Base-by-base conservation (phyloP, 345 rosid genomes). In the Acer campestre region DNA sequence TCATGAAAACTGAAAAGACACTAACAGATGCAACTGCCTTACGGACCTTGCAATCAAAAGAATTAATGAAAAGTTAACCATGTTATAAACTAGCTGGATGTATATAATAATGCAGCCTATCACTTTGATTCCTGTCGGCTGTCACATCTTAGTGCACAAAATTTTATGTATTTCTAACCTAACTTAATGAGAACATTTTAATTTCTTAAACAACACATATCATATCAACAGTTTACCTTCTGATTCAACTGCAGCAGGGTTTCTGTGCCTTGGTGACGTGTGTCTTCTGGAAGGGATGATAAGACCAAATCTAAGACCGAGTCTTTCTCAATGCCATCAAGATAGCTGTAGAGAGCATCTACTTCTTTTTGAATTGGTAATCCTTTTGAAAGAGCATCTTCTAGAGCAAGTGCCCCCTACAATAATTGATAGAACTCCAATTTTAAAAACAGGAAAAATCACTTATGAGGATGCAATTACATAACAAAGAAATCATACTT, bases 201-300 rank as follows among this genome's bases (percentile, higher is more conserved):
- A 29, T 29, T 27, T 48, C 23, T 48, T 10, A 59, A 74, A 74
- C n/a, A 51, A 31, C 27, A 29, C 14, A 49, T 74, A 29, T 17
- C 27, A 56, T 1, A 7, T 55, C 55, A 78, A 25, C 48, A 73
- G 69, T 82, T 80, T 84, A 83, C 98, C 98, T 88, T 93, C 78
- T 93, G 91, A 74, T 89, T 97, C 81, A 97, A 80, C 80, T 89
- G 92, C 84, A 90, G 82, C 31, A 83, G 17, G 27, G 94, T 90
- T 80, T 93, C 93, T 23, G 96, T 88, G 53, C 99, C 98, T 82
- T 58, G 85, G 70, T 70, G 80, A 70, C 90, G 82, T 68, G 93
- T 87, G 87, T 94, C 99, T 80, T 94, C 94, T 0, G 98, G 99
- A 80, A 97, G 93, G 75, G 98, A 91, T 55, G 93, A 88, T 63